Base-by-base conservation (phyloP, 2,329 filamentous ascomycete species). In the Periglandula ipomoeae region DNA sequence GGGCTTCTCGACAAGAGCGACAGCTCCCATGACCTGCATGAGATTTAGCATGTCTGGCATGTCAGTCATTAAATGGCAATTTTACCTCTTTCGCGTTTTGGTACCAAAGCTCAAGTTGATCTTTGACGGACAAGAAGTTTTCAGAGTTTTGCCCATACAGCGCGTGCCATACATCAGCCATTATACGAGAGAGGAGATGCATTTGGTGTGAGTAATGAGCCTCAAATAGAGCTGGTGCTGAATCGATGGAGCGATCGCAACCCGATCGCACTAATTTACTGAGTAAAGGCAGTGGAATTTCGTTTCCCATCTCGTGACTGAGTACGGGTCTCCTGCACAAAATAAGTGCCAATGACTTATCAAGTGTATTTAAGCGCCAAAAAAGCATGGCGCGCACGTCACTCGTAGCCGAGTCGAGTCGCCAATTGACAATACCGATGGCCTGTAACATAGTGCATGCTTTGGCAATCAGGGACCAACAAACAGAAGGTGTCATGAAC, bases 391-490 rank as follows among this genome's bases (percentile, higher is more conserved):
- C n/a, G n/a, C 47, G 47, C 34, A 40, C 3, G 2, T 49, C 47
- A 13, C 40, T 24, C 9, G 47, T 37, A 17, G 17, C 26, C 15
- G 47, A 7, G n/a, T 49, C 47, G 17, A 49, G 40, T 20, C 38
- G 39, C 39, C 47, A 44, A 22, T 49, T 23, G 34, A 32, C 15
- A 19, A 45, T 35, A 9, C 47, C 47, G 27, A 49, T 9, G 11
- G 47, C 47, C 32, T 49, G 47, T 17, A 49, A 19, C 47, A 49
- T 49, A 3, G 23, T 44, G 19, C 47, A 44, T 20, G 47, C 47
- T 24, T 38, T 49, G 5, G 39, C 37, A 19, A 44, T n/a, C 20
- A 49, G 20, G 19, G 40, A 44, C 47, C 47, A 49, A 22, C 47
- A 43, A 2, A 49, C 30, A 7, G 38, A 49, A 3, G 47, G 40